Evolutionary conservation across 805 yeast genomes (phyloP).

Genomic region (Nakazawaea sp.): DNA sequence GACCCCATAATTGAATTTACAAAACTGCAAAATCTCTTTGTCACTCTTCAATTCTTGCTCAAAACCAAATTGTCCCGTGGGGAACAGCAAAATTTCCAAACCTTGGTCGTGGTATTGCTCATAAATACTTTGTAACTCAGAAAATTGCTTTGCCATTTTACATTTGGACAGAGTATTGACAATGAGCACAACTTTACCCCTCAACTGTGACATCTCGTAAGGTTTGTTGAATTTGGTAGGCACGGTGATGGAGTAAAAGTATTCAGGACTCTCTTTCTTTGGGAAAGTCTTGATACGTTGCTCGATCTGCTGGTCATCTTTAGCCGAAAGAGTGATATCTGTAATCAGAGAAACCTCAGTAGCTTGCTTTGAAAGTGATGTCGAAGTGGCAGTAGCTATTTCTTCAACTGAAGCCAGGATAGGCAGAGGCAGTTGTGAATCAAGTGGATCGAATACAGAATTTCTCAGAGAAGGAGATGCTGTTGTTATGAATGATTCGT

Average conservation of each 20-base stretch:
- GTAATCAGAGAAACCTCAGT: too few relatives aligned
- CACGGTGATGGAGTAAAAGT: slow-evolving; percentile 1
- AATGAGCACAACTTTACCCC: slow-evolving; percentile 4
- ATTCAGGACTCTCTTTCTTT: slow-evolving; percentile 1
- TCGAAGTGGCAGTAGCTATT: background rate
- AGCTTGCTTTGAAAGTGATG: background rate
- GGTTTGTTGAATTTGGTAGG: slow-evolving; percentile 5
- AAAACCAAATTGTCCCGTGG: slow-evolving; percentile 71
- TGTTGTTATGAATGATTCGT: too few relatives aligned
- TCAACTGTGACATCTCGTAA: slow-evolving; percentile 1
- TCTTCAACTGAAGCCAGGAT: background rate
- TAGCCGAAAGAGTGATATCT: background rate
- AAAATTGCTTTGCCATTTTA: slow-evolving; percentile 55
- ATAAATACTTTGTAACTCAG: slow-evolving; percentile 52
- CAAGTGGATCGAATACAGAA: too few relatives aligned
- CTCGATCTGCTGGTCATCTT: background rate
- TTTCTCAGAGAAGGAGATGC: too few relatives aligned
- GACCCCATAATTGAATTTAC: slow-evolving; percentile 71
- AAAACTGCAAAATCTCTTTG: slow-evolving; percentile 55
- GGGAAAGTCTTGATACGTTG: background rate
- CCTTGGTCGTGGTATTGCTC: slow-evolving; percentile 48
- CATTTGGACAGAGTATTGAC: slow-evolving; percentile 11
- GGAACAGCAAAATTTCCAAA: slow-evolving; percentile 64
- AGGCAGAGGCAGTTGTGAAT: background rate
- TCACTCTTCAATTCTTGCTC: slow-evolving; percentile 55